A percentile compares a stretch with the other conserved stretches of the same genome.
Conservation (phyloP, 176 grass and related monocot genomes). For the Oryza punctata region DNA sequence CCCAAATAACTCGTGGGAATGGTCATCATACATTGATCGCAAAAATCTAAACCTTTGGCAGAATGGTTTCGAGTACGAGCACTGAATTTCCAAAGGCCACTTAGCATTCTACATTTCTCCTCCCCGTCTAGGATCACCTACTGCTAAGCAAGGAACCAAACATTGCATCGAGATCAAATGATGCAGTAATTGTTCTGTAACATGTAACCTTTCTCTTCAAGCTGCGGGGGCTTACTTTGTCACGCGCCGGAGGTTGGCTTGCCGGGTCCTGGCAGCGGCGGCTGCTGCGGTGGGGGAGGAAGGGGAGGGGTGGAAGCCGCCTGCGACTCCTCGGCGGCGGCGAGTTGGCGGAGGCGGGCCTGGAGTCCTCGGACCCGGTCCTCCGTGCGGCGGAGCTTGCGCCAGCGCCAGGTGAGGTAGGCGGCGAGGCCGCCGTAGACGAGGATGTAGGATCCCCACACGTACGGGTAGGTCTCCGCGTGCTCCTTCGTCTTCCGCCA, state of each 20-base stretch:
- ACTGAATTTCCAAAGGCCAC: not conserved
- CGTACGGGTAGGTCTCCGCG: constrained; percentile 94
- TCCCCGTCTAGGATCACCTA: constrained; percentile 28
- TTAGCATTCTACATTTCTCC: not conserved
- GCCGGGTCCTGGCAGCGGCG: not conserved
- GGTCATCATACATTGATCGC: constrained; percentile 31
- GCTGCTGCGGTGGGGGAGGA: constrained; percentile 14
- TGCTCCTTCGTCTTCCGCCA: constrained; percentile 83
- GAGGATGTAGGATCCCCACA: constrained; percentile 96
- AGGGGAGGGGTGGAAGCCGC: constrained; percentile 10
- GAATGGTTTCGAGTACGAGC: constrained; percentile 26
- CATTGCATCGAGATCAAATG: constrained; percentile 8
- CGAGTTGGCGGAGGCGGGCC: constrained; percentile 68
- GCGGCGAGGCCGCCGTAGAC: constrained; percentile 78
- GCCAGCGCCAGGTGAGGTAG: constrained; percentile 73
- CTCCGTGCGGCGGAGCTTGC: constrained; percentile 93
- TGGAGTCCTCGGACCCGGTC: constrained; percentile 74
- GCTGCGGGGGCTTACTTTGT: constrained; percentile 37
- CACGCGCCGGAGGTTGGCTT: constrained; percentile 26
- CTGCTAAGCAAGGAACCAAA: constrained; percentile 4
- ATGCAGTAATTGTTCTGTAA: not conserved
- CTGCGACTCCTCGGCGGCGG: constrained; percentile 60
- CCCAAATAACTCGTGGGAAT: constrained; percentile 28
- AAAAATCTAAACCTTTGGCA: constrained; percentile 15
- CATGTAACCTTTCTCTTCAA: constrained; percentile 11